Conservation (phyloP, 1,284 basidiomycete genomes). For the Sporisorium scitamineum region DNA sequence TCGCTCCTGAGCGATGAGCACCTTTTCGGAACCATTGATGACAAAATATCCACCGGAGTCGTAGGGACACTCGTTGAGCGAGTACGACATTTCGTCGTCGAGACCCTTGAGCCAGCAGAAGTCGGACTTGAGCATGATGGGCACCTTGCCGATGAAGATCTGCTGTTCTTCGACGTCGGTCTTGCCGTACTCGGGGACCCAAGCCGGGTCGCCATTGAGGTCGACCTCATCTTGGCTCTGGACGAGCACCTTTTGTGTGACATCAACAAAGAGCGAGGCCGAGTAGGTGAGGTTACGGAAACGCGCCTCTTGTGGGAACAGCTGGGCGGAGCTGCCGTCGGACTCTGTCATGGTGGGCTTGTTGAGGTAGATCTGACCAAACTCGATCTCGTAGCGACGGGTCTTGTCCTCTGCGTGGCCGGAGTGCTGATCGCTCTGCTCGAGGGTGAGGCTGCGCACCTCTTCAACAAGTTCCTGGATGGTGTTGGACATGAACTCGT, state of each 20-base stretch:
- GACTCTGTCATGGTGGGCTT: conserved; percentile 93
- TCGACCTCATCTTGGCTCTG: conserved; percentile 82
- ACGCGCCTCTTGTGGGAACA: conserved; percentile 98
- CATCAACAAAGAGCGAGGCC: conserved; percentile 94
- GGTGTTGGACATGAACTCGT: conserved; percentile 99
- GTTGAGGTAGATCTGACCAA: conserved; percentile 97
- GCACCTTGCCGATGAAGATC: conserved; percentile 97
- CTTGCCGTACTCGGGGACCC: conserved; percentile 76
- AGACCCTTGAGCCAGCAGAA: conserved; percentile 91
- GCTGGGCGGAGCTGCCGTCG: conserved; percentile 90
- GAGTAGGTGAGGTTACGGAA: conserved; percentile 95
- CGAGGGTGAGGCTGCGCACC: conserved; percentile 89
- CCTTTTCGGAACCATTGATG: conserved; percentile 99
- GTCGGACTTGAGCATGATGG: conserved; percentile 95
- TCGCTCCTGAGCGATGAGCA: conserved; percentile 97
- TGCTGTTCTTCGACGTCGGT: conserved; percentile 79
- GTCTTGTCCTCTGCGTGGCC: conserved; percentile 73
- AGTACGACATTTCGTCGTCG: conserved; percentile 83
- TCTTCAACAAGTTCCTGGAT: conserved; percentile 99
- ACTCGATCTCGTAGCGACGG: conserved; percentile 94
- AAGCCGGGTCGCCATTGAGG: conserved; percentile 78
- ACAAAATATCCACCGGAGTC: conserved; percentile 97
- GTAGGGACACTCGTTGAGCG: conserved; percentile 96
- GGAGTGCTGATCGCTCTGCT: conserved; percentile 95
- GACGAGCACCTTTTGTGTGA: conserved; percentile 85